Evolutionary conservation across 208 protist species (phyloP), one percentile per base, ranked within the genome.

Genomic region (Crithidia thermophila): DNA sequence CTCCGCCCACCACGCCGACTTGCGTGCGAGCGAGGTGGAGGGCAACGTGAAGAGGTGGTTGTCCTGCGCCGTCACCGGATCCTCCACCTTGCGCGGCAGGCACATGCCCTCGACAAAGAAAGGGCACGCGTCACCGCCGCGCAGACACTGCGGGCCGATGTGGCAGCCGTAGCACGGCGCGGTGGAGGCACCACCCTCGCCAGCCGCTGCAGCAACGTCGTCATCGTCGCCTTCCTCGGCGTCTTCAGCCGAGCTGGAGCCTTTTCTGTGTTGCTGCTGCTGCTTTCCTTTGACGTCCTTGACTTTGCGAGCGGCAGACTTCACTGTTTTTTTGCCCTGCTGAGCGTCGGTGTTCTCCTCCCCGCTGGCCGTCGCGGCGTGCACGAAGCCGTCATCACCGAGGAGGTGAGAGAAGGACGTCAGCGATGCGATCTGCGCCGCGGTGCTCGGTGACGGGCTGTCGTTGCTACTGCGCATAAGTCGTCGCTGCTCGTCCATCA

Each of bases 31-130:
- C 1, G 87, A 66, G 18, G 83, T 87, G 31, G 81, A 92, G 16
- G 90, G 90, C 20, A 94, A 42, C 10, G 85, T 94, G 79, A 96
- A 96, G 70, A 96, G 81, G 72, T 96, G 90, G 63, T 96, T 94
- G 79, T 96, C 87, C 20, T 65, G 42, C 8, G 51, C 69, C 13
- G 47, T 28, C 9, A 96, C 20, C n/a, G 90, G 79, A 49, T 92
- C 68, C 3, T 84, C 77, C 42, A 90, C 82, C 43, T 84, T 84
- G 37, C 86, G 78, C 4, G 90, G 90, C 16, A 96, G 80, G 60
- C 90, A 96, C 69, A 87, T 81, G 39, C 90, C 90, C 61, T 96
- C 87, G 1, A 70, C 62, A 25, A 94, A 96, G 53, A 94, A 96
- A 8, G 90, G 87, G 59, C 90, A 96, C 21, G 57, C 64, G 30